Base-by-base conservation (phyloP, 163 green algal species). In the Coccomyxa subellipsoidea region DNA sequence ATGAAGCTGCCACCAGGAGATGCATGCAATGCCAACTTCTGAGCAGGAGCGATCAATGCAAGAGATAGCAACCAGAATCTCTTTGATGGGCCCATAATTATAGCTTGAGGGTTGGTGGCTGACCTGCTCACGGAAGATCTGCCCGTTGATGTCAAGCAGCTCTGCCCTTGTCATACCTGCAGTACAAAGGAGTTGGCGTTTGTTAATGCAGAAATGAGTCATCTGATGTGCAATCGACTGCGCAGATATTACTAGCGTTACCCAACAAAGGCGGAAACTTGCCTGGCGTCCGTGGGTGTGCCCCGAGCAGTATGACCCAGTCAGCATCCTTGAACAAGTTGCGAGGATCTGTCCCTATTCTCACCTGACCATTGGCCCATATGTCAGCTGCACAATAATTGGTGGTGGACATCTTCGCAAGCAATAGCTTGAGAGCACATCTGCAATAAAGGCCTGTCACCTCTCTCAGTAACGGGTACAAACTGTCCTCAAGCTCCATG, bases 401-500 rank as follows among this genome's bases (percentile, higher is more conserved):
- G n/a, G n/a, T n/a, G n/a, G n/a, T n/a, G n/a, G n/a, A n/a, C n/a
- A n/a, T n/a, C n/a, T n/a, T n/a, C n/a, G n/a, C n/a, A n/a, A n/a
- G n/a, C n/a, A n/a, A n/a, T n/a, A n/a, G n/a, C n/a, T n/a, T n/a
- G n/a, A n/a, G n/a, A n/a, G n/a, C n/a, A n/a, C n/a, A n/a, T n/a
- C n/a, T n/a, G n/a, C n/a, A n/a, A n/a, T n/a, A 53, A 31, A 23
- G 32, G 31, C 23, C 27, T 32, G n/a, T 32, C 37, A 78, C 72
- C 87, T 94, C 88, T 21, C 89, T 88, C 78, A 98, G 88, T 59
- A 98, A 89, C 0, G 95, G 95, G 90, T 96, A 98, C 31, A 97
- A 85, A 76, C 87, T 95, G 89, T 98, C 95, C 87, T 98, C 95
- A 34, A 98, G 88, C 92, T 98, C 95, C 95, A 98, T 98, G 54